A percentile compares a stretch with the other conserved stretches of the same genome.
phyloP scores from a whole-genome alignment of 345 rosid genomes.

The Tarenaya hassleriana region DNA sequence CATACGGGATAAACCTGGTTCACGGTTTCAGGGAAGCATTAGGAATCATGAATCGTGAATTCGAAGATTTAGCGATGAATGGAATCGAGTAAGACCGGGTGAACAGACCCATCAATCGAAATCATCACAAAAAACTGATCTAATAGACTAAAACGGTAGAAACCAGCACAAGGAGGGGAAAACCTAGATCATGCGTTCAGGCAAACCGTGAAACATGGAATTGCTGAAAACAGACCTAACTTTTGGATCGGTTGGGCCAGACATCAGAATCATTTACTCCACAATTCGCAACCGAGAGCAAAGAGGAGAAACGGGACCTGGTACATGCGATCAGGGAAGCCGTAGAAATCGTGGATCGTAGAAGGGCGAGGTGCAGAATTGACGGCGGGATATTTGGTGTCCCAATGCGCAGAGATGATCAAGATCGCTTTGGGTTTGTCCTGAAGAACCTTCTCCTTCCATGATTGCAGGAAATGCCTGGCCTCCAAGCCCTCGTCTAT shows the following conservation, averaged over 20 bases:
- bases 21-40: too few species aligned
- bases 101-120: too few species aligned
- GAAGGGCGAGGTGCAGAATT: constrained; percentile 49
- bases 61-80: too few species aligned
- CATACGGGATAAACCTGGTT: too few species aligned
- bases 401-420: constrained; percentile 87
- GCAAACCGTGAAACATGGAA: too few species aligned
- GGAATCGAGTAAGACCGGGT: too few species aligned
- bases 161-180: too few species aligned
- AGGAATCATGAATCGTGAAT: too few species aligned
- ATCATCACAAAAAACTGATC: too few species aligned
- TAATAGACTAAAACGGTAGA: too few species aligned
- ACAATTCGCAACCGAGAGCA: background rate
- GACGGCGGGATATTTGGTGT: constrained; percentile 56
- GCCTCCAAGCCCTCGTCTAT: constrained; percentile 64
- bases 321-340: constrained; percentile 74
- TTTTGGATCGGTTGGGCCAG: background rate
- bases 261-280: background rate
- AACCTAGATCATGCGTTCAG: too few species aligned
- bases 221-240: too few species aligned
- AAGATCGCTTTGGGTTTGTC: constrained; percentile 65
- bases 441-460: constrained; percentile 35
- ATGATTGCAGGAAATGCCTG: constrained; percentile 62
- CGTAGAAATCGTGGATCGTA: constrained; percentile 74
- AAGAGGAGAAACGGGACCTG: constrained; percentile 31